A percentile compares a stretch with the other conserved stretches of the same genome.
phyloP scores from a whole-genome alignment of 345 rosid species.

The Citrus medica region DNA sequence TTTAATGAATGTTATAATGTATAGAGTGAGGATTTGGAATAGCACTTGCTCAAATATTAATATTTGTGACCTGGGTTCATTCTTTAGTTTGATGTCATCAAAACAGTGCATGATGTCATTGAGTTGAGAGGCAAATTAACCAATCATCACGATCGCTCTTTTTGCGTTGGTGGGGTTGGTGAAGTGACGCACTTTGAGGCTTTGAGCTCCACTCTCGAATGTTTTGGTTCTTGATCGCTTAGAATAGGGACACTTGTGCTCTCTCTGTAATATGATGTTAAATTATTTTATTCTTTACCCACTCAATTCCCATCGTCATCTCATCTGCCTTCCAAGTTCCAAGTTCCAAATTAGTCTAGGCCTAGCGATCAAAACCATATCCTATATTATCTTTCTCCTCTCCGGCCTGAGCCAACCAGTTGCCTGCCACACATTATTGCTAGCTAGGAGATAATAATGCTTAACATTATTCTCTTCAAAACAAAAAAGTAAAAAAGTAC shows the following conservation, averaged over 20 bases:
- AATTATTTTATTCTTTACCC: neutral
- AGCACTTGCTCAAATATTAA: too few species aligned
- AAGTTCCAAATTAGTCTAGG: too few species aligned
- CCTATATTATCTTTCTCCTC: neutral
- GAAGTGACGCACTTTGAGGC: conserved; percentile 11
- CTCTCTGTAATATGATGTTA: too few species aligned
- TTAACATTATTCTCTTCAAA: neutral
- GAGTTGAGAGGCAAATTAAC: neutral
- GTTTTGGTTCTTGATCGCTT: neutral
- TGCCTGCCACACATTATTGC: neutral
- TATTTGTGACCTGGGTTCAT: too few species aligned
- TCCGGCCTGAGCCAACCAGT: neutral
- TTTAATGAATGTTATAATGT: too few species aligned
- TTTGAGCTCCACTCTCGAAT: neutral
- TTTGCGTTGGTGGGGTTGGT: conserved; percentile 17
- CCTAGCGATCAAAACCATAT: neutral
- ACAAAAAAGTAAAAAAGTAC: too few species aligned
- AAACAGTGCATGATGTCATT: conserved; percentile 12
- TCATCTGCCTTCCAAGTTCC: too few species aligned
- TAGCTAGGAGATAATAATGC: neutral
- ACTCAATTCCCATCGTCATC: too few species aligned
- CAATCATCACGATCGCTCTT: neutral
- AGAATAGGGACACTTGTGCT: neutral
- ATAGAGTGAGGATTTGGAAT: too few species aligned
- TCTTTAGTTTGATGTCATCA: neutral